A percentile compares a stretch with the other conserved stretches of the same genome.
phyloP scores from a whole-genome alignment of 352 stramenopile genomes.

The Phytophthora chlamydospora region DNA sequence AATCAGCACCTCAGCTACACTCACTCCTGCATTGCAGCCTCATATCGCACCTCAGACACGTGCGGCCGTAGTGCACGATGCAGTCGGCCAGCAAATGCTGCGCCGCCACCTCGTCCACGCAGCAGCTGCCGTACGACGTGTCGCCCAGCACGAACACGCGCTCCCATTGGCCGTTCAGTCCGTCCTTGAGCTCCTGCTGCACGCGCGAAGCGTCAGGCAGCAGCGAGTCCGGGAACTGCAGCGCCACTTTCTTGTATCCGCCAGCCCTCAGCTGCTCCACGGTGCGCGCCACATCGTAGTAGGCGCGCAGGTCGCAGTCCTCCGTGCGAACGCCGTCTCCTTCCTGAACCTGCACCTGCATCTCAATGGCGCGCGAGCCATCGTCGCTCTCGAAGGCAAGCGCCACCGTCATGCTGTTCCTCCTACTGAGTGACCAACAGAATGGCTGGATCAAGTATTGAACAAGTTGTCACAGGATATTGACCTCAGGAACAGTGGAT shows the following conservation, averaged over 20 bases:
- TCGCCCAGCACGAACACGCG: slow-evolving; percentile 95
- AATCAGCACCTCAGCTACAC: neutral
- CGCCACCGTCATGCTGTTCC: slow-evolving; percentile 58
- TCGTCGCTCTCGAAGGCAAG: slow-evolving; percentile 86
- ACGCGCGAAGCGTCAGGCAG: slow-evolving; percentile 89
- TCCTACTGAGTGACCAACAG: slow-evolving; percentile 5
- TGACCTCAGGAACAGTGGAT: slow-evolving; percentile 19
- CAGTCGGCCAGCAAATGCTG: slow-evolving; percentile 94
- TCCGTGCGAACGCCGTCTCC: slow-evolving; percentile 55
- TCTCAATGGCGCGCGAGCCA: slow-evolving; percentile 76
- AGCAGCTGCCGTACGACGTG: slow-evolving; percentile 96
- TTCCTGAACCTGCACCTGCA: slow-evolving; percentile 62
- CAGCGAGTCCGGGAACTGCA: slow-evolving; percentile 96
- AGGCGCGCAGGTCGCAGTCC: slow-evolving; percentile 49
- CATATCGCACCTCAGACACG: slow-evolving; percentile 76
- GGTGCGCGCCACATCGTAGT: slow-evolving; percentile 75
- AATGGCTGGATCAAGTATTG: slow-evolving; percentile 8
- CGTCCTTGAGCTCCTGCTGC: slow-evolving; percentile 75
- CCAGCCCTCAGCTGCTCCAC: slow-evolving; percentile 60
- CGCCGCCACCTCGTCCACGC: slow-evolving; percentile 95
- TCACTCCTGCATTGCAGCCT: neutral
- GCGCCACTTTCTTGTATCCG: slow-evolving; percentile 82
- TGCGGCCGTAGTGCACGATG: slow-evolving; percentile 95
- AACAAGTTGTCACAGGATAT: slow-evolving; percentile 6
- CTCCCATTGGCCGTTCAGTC: slow-evolving; percentile 51